Conservation (phyloP, 371 early-diverging fungal species). For the Dipsacomyces acuminosporus region DNA sequence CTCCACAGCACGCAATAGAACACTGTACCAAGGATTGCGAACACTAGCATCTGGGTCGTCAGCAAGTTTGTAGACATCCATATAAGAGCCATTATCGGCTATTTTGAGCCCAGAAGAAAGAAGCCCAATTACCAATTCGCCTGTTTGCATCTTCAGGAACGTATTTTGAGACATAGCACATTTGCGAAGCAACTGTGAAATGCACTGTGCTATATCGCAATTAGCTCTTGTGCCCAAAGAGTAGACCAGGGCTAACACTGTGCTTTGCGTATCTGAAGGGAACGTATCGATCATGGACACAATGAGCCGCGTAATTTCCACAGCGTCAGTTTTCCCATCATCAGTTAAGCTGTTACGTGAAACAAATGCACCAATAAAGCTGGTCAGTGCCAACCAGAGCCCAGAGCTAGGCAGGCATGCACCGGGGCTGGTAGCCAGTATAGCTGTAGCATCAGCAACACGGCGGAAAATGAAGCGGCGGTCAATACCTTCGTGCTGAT, state of each 20-base stretch:
- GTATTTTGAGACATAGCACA: background rate
- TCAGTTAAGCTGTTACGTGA: background rate
- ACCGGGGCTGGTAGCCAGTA: background rate
- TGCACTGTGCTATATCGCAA: background rate
- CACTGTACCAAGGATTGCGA: constrained; percentile 9
- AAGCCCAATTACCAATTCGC: constrained; percentile 4
- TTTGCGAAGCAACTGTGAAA: background rate
- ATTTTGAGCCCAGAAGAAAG: background rate
- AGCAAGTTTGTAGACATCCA: background rate
- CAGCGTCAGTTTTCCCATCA: background rate
- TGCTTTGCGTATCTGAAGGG: constrained; percentile 1
- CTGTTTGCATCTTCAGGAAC: background rate
- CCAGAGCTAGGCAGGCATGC: background rate
- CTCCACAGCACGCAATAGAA: background rate
- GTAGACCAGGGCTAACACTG: constrained; percentile 15
- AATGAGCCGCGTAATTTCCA: constrained; percentile 2
- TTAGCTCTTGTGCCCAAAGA: background rate
- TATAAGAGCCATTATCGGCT: background rate
- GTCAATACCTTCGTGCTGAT: constrained; percentile 1
- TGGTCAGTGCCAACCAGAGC: constrained; percentile 18
- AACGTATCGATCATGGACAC: background rate
- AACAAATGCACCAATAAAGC: constrained; percentile 5
- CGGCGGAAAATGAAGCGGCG: background rate
- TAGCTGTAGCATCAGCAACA: constrained; percentile 1
- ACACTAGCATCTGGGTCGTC: too few species aligned